Conservation (phyloP, 1,284 basidiomycete genomes). For the Apiotrichum veenhuisii region DNA sequence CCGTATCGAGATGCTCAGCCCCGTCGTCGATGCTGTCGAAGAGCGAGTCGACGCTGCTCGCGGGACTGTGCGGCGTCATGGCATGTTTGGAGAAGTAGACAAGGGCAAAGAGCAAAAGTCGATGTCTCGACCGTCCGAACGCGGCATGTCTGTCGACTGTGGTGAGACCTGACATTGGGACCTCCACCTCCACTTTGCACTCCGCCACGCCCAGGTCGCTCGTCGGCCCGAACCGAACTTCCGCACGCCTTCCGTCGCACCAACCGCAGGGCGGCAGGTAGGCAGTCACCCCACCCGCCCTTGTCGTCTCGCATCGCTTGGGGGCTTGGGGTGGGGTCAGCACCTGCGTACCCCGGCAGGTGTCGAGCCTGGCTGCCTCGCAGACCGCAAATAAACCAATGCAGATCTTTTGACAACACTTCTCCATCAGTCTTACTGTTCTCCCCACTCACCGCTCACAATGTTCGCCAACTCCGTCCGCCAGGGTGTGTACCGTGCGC, state of each 20-base stretch:
- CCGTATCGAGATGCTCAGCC: neutral
- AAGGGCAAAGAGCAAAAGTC: too few species aligned
- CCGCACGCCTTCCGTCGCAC: neutral
- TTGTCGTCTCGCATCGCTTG: too few species aligned
- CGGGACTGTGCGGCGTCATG: neutral
- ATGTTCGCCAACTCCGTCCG: conserved; percentile 45
- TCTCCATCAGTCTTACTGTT: neutral
- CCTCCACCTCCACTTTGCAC: neutral
- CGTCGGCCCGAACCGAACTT: conserved; percentile 1
- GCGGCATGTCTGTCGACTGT: too few species aligned
- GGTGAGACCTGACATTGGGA: too few species aligned
- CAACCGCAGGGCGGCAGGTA: neutral
- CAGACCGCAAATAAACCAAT: neutral
- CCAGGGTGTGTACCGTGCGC: conserved; percentile 23
- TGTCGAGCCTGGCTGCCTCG: too few species aligned
- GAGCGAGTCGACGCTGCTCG: conserved; percentile 17
- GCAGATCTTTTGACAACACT: neutral
- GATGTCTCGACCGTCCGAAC: too few species aligned
- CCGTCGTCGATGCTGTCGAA: conserved; percentile 8
- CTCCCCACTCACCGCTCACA: conserved; percentile 11
- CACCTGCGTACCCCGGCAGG: too few species aligned
- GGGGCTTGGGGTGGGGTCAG: too few species aligned
- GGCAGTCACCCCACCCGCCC: neutral
- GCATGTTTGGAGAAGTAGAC: neutral
- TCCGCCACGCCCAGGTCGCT: neutral